Conservation (phyloP, 352 stramenopile genomes). For the Pythium monospermum region DNA sequence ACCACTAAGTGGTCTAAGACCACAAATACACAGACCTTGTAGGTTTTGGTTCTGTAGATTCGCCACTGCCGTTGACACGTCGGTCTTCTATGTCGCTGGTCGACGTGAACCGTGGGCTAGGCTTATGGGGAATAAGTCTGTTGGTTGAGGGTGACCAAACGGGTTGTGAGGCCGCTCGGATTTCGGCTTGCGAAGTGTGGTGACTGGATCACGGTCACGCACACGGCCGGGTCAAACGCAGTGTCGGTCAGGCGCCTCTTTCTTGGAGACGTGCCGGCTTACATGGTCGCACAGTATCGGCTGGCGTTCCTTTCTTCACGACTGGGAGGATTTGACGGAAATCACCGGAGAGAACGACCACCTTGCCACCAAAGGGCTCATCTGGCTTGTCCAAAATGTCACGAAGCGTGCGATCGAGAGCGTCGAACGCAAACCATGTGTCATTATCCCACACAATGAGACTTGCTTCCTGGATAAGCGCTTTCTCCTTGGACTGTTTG, state of each 20-base stretch:
- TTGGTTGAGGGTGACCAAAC: too few species aligned
- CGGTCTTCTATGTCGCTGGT: not conserved
- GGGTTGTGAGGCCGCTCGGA: too few species aligned
- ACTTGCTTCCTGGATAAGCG: not conserved
- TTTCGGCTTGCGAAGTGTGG: too few species aligned
- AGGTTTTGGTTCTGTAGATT: not conserved
- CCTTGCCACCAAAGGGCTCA: slow-evolving; percentile 6
- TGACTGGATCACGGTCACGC: too few species aligned
- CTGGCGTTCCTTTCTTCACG: not conserved
- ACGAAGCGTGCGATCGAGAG: slow-evolving; percentile 3
- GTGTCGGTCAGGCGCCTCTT: too few species aligned
- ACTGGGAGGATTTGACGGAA: slow-evolving; percentile 15
- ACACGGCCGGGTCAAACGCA: too few species aligned
- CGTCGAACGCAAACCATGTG: slow-evolving; percentile 3
- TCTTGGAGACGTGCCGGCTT: too few species aligned
- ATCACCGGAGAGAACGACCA: slow-evolving; percentile 7
- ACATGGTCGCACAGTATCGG: not conserved
- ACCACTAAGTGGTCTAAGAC: not conserved
- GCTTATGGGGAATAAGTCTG: too few species aligned
- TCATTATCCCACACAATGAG: slow-evolving; percentile 9
- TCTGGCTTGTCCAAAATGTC: not conserved
- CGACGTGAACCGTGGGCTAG: not conserved
- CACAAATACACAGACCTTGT: not conserved
- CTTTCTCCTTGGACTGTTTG: not conserved
- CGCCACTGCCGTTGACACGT: not conserved